Conservation (phyloP, 1,284 basidiomycete species). For the Apiotrichum veenhuisii region DNA sequence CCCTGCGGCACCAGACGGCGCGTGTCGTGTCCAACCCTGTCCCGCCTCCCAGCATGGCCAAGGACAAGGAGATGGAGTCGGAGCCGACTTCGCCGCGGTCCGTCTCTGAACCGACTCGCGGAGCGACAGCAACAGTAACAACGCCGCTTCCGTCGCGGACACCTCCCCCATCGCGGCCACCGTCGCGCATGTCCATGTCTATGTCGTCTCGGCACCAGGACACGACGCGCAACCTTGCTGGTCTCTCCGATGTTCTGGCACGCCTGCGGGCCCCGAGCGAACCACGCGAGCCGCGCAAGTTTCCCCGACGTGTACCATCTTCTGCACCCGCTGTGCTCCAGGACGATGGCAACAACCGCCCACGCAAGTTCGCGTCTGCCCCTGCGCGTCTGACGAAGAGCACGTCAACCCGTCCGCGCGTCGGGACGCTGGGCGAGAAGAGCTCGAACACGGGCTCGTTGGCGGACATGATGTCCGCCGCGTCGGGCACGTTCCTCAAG, state of each 20-base stretch:
- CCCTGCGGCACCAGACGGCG: conserved; percentile 28
- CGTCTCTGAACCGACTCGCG: conserved; percentile 3
- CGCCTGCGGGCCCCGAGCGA: conserved; percentile 25
- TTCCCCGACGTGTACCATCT: neutral
- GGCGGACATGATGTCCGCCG: neutral
- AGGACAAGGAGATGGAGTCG: neutral
- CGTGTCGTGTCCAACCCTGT: conserved; percentile 43
- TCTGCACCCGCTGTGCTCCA: neutral
- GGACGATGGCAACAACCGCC: neutral
- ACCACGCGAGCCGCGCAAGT: neutral
- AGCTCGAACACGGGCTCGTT: neutral
- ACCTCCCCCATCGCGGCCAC: conserved; percentile 1
- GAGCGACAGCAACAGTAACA: neutral
- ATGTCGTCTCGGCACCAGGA: conserved; percentile 29
- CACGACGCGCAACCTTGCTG: conserved; percentile 39
- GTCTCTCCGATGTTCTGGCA: conserved; percentile 39
- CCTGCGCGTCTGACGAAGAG: neutral
- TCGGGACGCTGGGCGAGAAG: conserved; percentile 1
- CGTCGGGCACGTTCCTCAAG: conserved; percentile 52
- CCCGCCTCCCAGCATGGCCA: conserved; percentile 7
- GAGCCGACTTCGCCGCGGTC: conserved; percentile 1
- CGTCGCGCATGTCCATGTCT: conserved; percentile 12
- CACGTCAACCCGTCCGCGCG: neutral
- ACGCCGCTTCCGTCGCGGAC: neutral
- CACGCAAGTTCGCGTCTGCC: neutral